Base-by-base conservation (phyloP, 345 rosid genomes). In the Anastatica hierochuntica region DNA sequence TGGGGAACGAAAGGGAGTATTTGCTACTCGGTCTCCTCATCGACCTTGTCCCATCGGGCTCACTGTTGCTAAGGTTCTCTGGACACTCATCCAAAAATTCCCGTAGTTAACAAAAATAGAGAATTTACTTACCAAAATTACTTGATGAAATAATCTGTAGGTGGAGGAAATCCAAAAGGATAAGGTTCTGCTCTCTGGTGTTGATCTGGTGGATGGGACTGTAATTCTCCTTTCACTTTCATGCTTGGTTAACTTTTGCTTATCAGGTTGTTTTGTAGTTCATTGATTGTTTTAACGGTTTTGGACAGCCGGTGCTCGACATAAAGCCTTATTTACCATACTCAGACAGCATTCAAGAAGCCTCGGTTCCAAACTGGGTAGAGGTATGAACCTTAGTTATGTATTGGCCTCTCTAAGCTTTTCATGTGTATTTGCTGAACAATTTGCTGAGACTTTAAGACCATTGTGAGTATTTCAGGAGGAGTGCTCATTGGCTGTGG, bases 131-230 rank as follows among this genome's bases (percentile, higher is more conserved):
- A 45, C 34, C n/a, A 38, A 39, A 43, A 19, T 6, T 44, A 11
- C 8, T 1, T 18, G 20, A 44, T 27, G 12, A 14, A 19, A 1
- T 30, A 39, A 14, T 59, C 18, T 34, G 4, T 49, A 90, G 97
- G 89, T 86, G 70, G 96, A 90, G 59, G 89, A 78, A 44, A 76
- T 90, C 21, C 77, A 66, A 60, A 89, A 82, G 49, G 70, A 82
- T 64, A 69, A 62, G 62, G 70, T 90, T 72, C 66, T 84, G 56
- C 92, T 86, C 47, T 82, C 96, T 67, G 98, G 96, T 41, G 85
- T 84, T 0, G 96, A 90, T 75, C 83, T 90, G 49, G 98, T 90
- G 43, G 96, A 90, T 66, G 95, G 98, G 52, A 90, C 98, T 4
- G 95, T 90, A 75, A 77, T 74, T 70, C 71, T 73, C 41, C 6